These are phyloP conservation scores for Papiliotrema fonsecae DNA, from an alignment of 1,284 basidiomycete genomes.

Conservation along the genomic window DNA sequence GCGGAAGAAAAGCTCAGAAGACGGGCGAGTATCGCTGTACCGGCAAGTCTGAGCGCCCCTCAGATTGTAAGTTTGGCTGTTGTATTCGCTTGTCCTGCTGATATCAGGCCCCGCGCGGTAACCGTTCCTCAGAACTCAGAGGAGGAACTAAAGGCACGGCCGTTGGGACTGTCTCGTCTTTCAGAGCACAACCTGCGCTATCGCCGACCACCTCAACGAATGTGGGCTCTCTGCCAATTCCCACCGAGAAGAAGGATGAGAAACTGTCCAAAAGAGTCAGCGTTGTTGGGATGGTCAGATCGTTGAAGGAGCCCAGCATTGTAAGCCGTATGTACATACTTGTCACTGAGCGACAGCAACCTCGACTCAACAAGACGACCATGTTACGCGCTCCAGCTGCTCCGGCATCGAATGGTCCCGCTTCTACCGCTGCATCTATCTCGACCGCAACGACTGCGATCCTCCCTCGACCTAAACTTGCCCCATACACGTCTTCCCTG, in stretches of 20 bases:
- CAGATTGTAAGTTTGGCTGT: constrained; percentile 20
- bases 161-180: no score
- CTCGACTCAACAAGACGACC: constrained; percentile 34
- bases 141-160: constrained; percentile 7
- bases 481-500: background rate
- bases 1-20: constrained; percentile 26
- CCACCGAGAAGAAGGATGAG: constrained; percentile 1
- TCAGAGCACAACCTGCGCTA: constrained; percentile 13
- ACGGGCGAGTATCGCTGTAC: constrained; percentile 27
- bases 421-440: background rate
- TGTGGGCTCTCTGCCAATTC: constrained; percentile 1
- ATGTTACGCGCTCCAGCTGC: constrained; percentile 25
- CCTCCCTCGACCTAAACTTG: background rate
- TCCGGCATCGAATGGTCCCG: background rate
- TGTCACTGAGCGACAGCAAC: constrained; percentile 16
- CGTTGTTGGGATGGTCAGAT: constrained; percentile 13
- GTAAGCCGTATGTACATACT: constrained; percentile 21
- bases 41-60: constrained; percentile 24
- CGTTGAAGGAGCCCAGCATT: constrained; percentile 25
- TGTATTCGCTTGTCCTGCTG: background rate
- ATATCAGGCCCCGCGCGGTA: constrained; percentile 19
- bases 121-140: constrained; percentile 22
- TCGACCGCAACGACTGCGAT: background rate
- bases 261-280: constrained; percentile 8
- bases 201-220: constrained; percentile 11